Evolutionary conservation across 23 red algal species (phyloP).

Genomic region (Pyropia yezoensis): DNA sequence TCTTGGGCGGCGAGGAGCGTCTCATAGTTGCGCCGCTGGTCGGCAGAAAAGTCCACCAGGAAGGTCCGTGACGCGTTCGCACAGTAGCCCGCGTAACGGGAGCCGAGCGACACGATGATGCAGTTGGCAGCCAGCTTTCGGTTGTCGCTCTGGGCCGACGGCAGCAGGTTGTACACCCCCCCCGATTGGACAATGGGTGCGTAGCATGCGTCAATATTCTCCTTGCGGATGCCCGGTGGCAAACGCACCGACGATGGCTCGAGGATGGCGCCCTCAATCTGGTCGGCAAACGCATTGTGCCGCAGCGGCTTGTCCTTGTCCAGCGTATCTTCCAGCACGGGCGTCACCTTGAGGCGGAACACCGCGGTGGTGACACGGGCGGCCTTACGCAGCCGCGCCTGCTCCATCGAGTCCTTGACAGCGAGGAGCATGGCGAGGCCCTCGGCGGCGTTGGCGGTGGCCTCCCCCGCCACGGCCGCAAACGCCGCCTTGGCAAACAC

Average conservation of each 20-base stretch:
- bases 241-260: slow-evolving; percentile 51
- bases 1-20: slow-evolving; percentile 48
- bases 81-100: slow-evolving; percentile 77
- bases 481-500: slow-evolving; percentile 7
- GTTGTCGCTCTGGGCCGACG: slow-evolving; percentile 65
- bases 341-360: slow-evolving; percentile 48
- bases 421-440: slow-evolving; percentile 50
- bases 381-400: slow-evolving; percentile 46
- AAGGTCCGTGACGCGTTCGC: slow-evolving; percentile 77
- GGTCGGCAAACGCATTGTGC: slow-evolving; percentile 55
- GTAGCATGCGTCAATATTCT: slow-evolving; percentile 81
- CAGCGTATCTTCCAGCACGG: slow-evolving; percentile 68
- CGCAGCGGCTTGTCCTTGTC: slow-evolving; percentile 67
- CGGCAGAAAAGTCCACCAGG: slow-evolving; percentile 57
- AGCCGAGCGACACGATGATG: slow-evolving; percentile 79
- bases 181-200: slow-evolving; percentile 80
- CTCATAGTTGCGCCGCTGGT: slow-evolving; percentile 50
- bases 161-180: slow-evolving; percentile 73
- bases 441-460: slow-evolving; percentile 24
- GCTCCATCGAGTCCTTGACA: slow-evolving; percentile 70
- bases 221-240: slow-evolving; percentile 11
- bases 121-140: slow-evolving; percentile 46
- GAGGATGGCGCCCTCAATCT: slow-evolving; percentile 65
- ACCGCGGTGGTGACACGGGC: slow-evolving; percentile 51
- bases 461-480: slow-evolving; percentile 2